phyloP scores from a whole-genome alignment of 169 alveolate genomes.

The Eimeria maxima region DNA sequence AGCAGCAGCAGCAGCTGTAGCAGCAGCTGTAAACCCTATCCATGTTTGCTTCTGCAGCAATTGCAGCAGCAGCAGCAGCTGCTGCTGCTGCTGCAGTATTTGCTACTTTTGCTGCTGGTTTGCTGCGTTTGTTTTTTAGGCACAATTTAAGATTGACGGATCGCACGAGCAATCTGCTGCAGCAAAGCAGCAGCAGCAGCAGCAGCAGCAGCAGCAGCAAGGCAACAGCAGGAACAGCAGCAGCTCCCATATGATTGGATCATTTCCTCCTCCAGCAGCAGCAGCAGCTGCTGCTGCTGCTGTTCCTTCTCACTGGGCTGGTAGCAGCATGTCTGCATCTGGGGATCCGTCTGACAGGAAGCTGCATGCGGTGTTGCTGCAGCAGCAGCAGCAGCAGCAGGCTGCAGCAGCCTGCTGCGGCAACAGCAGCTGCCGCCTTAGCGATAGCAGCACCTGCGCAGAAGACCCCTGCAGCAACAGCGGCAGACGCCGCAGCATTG shows the following conservation, averaged over 20 bases:
- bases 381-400: slow-evolving; percentile 76
- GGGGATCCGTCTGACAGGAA: neutral
- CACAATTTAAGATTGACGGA: neutral
- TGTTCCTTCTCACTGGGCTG: too few relatives aligned
- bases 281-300: slow-evolving; percentile 58
- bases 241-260: neutral
- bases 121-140: slow-evolving; percentile 15
- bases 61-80: neutral
- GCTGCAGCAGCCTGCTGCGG: slow-evolving; percentile 34
- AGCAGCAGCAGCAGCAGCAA: slow-evolving; percentile 58
- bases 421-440: slow-evolving; percentile 72
- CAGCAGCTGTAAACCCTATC: neutral
- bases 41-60: too few relatives aligned
- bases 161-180: slow-evolving; percentile 7
- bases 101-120: neutral
- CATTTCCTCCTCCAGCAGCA: slow-evolving; percentile 13
- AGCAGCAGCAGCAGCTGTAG: slow-evolving; percentile 9
- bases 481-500: slow-evolving; percentile 56
- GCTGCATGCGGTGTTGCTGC: slow-evolving; percentile 64
- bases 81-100: slow-evolving; percentile 41
- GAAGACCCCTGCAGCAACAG: slow-evolving; percentile 55
- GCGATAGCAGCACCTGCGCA: slow-evolving; percentile 64
- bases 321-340: too few relatives aligned
- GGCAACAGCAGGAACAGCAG: slow-evolving; percentile 40
- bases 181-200: slow-evolving; percentile 16